A percentile compares a stretch with the other conserved stretches of the same genome.
Conservation (phyloP, 2,329 filamentous ascomycete species). For the Fusarium pininemorale region DNA sequence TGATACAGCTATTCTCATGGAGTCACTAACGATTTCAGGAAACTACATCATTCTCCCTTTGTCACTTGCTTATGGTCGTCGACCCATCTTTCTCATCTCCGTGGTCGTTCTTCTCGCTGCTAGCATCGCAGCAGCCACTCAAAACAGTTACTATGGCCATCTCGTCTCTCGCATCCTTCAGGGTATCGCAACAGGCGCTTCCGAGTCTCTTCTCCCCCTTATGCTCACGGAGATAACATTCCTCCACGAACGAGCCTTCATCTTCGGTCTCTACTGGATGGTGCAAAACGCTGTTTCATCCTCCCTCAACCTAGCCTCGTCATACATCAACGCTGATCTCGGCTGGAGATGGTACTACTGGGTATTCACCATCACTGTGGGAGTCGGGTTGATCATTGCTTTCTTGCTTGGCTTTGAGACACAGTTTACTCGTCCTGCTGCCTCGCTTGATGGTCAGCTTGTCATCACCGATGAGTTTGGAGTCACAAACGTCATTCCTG, state of each 20-base stretch:
- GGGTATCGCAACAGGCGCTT: conserved; percentile 2
- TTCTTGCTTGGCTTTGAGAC: conserved; percentile 7
- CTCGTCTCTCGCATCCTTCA: not conserved
- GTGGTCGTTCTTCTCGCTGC: not conserved
- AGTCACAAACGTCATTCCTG: conserved; percentile 4
- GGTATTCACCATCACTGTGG: conserved; percentile 9
- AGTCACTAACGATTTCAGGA: not conserved
- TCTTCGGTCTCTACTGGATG: conserved; percentile 17
- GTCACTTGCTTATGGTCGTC: conserved; percentile 1
- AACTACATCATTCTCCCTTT: conserved; percentile 16
- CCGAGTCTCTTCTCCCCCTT: conserved; percentile 2
- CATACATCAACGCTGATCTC: conserved; percentile 11
- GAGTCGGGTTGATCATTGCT: not conserved
- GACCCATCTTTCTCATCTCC: conserved; percentile 5
- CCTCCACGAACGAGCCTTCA: conserved; percentile 6
- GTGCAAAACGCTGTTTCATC: not conserved
- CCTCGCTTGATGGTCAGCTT: conserved; percentile 12
- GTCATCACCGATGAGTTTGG: conserved; percentile 14
- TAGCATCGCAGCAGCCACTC: not conserved
- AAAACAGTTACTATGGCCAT: conserved; percentile 4
- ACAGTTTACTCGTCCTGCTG: conserved; percentile 5
- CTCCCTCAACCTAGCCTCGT: not conserved
- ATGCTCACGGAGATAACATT: conserved; percentile 13
- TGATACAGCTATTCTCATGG: accelerated
- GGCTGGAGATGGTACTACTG: conserved; percentile 19